Percentiles rank a stretch among this genome's conserved stretches.
Conservation (phyloP, 345 rosid species). For the Acer yangbiense region DNA sequence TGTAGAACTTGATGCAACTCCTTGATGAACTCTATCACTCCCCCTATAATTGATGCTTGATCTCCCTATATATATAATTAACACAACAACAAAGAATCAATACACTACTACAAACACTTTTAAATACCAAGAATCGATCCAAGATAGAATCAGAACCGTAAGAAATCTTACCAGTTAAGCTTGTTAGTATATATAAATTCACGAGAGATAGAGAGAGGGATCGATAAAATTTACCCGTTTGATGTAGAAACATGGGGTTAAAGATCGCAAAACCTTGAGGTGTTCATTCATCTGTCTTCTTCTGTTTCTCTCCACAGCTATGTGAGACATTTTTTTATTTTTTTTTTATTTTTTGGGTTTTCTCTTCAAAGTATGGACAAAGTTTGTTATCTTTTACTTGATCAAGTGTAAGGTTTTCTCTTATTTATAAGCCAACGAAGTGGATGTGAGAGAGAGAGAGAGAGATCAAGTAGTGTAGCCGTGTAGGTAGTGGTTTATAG, state of each 20-base stretch:
- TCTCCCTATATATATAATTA: conserved; percentile 58
- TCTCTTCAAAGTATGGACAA: not conserved
- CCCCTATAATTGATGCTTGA: conserved; percentile 95
- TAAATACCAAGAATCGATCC: too few species aligned
- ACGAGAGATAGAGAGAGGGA: not conserved
- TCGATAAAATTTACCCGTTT: conserved; percentile 59
- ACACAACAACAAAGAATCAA: not conserved
- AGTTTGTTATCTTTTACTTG: not conserved
- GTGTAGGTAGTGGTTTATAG: not conserved
- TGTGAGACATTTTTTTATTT: conserved; percentile 62
- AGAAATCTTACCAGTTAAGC: not conserved
- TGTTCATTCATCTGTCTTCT: conserved; percentile 95
- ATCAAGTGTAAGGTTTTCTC: not conserved
- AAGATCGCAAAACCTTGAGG: conserved; percentile 81
- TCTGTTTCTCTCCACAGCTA: conserved; percentile 90
- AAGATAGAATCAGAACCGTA: too few species aligned
- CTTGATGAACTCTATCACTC: conserved; percentile 87
- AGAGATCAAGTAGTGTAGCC: too few species aligned
- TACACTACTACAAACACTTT: not conserved
- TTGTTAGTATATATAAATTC: too few species aligned
- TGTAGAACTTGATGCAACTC: conserved; percentile 83
- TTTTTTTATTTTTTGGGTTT: not conserved
- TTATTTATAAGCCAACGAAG: conserved; percentile 29
- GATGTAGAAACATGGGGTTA: conserved; percentile 92
- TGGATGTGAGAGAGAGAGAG: not conserved